Evolutionary conservation across 495 filamentous ascomycete species (phyloP), one percentile per base, ranked within the genome.

Genomic region (Penicillium steckii): DNA sequence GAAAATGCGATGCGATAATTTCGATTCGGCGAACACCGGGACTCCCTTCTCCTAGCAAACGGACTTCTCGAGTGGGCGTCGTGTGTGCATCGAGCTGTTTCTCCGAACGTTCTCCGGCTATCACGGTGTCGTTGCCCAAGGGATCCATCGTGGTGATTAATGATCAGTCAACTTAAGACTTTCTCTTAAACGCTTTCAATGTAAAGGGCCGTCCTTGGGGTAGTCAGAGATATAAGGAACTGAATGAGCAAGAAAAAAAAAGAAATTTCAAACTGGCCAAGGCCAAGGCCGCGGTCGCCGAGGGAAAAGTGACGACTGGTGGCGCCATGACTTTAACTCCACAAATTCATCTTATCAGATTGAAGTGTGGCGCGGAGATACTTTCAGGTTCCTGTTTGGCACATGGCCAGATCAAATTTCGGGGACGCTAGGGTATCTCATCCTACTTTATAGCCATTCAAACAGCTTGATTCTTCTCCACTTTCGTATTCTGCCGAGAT

Each of bases 11-110:
- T 1, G 69, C 59, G 24, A 81, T 53, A 6, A 67, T 64, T 53
- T 79, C 76, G 26, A 77, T 73, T 6, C 76, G 74, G 15, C 57
- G 61, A 23, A 81, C 77, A 52, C 77, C 79, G 10, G 73, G 67
- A 23, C 57, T 63, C 1, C 53, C 60, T n/a, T 60, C 27, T 12
- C 56, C 60, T 2, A 62, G 26, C 19, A 62, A 32, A 10, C 37
- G 26, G 8, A 30, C 35, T 0, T 48, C 37, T 15, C 26, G 48
- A 26, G 19, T 19, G 12, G 54, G 18, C 1, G 1, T 40, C 6
- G 32, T 33, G 29, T 21, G 18, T 21, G 23, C 25, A 12, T 48
- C 17, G 19, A 29, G 15, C 25, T 22, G 7, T 27, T 53, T 53
- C 6, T 48, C 37, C 33, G 25, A 23, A 8, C n/a, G 41, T 35